Conservation (phyloP, 345 rosid species). For the Cardamine chenopodiifolia region DNA sequence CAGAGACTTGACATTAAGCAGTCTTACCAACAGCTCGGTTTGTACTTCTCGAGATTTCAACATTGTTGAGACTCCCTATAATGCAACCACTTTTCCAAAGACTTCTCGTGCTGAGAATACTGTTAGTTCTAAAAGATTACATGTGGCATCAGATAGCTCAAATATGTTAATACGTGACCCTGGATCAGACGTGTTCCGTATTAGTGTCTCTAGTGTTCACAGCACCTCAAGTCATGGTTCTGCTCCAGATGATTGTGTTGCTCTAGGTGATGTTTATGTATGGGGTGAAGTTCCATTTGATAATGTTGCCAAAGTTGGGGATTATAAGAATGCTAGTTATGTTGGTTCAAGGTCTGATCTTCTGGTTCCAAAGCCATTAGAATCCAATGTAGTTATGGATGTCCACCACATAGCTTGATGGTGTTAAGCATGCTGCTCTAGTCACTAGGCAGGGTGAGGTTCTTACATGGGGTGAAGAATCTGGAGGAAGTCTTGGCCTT, state of each 20-base stretch:
- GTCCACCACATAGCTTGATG: conserved; percentile 88
- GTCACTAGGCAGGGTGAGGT: conserved; percentile 93
- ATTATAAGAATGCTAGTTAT: conserved; percentile 58
- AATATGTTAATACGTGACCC: conserved; percentile 87
- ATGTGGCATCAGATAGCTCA: conserved; percentile 79
- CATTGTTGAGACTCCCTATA: conserved; percentile 62
- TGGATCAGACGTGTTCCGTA: conserved; percentile 87
- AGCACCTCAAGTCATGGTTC: conserved; percentile 98
- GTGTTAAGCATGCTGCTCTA: conserved; percentile 86
- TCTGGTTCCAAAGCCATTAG: conserved; percentile 77
- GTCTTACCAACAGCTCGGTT: conserved; percentile 84
- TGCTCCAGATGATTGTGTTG: conserved; percentile 95
- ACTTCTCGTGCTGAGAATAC: conserved; percentile 61
- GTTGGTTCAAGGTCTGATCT: conserved; percentile 66
- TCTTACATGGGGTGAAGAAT: conserved; percentile 97
- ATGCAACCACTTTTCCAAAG: conserved; percentile 57
- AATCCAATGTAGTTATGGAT: conserved; percentile 84
- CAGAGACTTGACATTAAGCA: conserved; percentile 80
- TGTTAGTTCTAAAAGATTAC: conserved; percentile 71
- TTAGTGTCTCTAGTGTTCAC: conserved; percentile 94
- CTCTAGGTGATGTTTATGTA: conserved; percentile 91
- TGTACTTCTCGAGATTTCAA: conserved; percentile 67
- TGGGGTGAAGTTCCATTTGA: conserved; percentile 96
- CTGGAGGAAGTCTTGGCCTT: conserved; percentile 96
- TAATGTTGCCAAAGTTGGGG: conserved; percentile 58